These are phyloP conservation scores for Rhizopogon vesiculosus DNA, from an alignment of 768 basidiomycete species.

Conservation along the genomic window DNA sequence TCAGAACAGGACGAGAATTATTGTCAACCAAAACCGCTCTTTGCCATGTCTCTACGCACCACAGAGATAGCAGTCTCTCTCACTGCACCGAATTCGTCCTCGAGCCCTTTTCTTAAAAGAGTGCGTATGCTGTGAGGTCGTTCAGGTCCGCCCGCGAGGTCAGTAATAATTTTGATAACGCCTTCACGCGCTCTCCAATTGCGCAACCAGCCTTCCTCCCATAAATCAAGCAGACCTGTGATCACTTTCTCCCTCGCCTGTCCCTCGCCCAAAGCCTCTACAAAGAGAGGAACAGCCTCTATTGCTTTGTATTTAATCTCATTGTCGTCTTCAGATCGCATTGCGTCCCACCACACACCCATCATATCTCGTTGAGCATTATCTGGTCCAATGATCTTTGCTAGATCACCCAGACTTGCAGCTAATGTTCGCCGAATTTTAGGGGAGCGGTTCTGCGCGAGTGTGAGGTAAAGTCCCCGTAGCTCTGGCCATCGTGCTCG, in stretches of 20 bases:
- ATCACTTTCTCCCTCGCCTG: conserved; percentile 44
- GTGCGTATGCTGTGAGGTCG: conserved; percentile 43
- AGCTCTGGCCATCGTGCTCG: conserved; percentile 69
- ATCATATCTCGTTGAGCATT: conserved; percentile 66
- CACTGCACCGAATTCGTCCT: conserved; percentile 81
- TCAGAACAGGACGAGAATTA: not conserved
- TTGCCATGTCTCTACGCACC: conserved; percentile 40
- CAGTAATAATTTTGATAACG: conserved; percentile 52
- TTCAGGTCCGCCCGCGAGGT: conserved; percentile 41
- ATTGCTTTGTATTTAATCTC: conserved; percentile 71
- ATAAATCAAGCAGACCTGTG: conserved; percentile 42
- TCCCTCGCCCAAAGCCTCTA: conserved; percentile 43
- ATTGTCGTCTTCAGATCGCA: conserved; percentile 50
- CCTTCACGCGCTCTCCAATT: conserved; percentile 81
- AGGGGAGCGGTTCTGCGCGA: conserved; percentile 54
- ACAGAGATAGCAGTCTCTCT: conserved; percentile 65
- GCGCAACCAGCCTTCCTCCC: conserved; percentile 53
- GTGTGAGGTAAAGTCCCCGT: conserved; percentile 57
- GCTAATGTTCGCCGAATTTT: conserved; percentile 79
- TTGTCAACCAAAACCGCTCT: conserved; percentile 5
- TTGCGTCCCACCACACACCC: conserved; percentile 61
- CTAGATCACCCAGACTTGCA: conserved; percentile 85
- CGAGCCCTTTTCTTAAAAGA: conserved; percentile 58
- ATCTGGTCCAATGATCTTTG: conserved; percentile 74
- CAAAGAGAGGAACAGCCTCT: conserved; percentile 58